phyloP scores from a whole-genome alignment of 2,329 filamentous ascomycete species.

The Allantophomopsis cytisporea region DNA sequence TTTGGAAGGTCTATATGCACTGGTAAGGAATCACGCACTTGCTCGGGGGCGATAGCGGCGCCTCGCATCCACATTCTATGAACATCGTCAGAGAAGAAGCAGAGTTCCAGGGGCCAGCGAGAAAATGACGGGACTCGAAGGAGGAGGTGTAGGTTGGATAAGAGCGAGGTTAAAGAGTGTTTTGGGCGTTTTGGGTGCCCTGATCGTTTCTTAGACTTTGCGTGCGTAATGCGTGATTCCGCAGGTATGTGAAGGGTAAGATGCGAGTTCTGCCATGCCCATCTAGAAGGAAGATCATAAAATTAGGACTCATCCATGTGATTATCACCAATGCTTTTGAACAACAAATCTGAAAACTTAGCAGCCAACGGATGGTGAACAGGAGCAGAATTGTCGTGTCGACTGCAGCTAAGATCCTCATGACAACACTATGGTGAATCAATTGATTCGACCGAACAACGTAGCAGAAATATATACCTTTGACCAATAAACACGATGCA shows the following conservation, averaged over 20 bases:
- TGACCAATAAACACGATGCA: too few relatives aligned
- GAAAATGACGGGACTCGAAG: constrained; percentile 68
- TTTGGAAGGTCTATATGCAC: constrained; percentile 12
- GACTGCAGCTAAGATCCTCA: too few relatives aligned
- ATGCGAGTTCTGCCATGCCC: constrained; percentile 84
- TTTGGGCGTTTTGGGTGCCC: constrained; percentile 42
- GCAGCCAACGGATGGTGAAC: too few relatives aligned
- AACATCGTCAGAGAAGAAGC: constrained; percentile 65
- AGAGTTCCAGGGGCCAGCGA: constrained; percentile 69
- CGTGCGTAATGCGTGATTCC: constrained; percentile 40
- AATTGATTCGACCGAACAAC: too few relatives aligned
- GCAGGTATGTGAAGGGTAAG: constrained; percentile 64
- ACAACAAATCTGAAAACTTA: too few relatives aligned
- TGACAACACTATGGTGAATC: too few relatives aligned
- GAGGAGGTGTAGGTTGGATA: constrained; percentile 73
- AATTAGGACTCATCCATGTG: too few relatives aligned
- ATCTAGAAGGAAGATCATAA: constrained; percentile 34
- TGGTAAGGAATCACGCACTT: constrained; percentile 9
- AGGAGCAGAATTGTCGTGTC: too few relatives aligned
- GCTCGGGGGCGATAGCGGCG: constrained; percentile 24
- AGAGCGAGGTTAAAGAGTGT: constrained; percentile 48
- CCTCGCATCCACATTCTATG: constrained; percentile 53
- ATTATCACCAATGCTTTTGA: too few relatives aligned
- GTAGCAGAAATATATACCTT: too few relatives aligned
- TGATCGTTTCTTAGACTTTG: constrained; percentile 35